Evolutionary conservation across 2,329 filamentous ascomycete genomes (phyloP), one percentile per base, ranked within the genome.

Genomic region (Xylaria hypoxylon): DNA sequence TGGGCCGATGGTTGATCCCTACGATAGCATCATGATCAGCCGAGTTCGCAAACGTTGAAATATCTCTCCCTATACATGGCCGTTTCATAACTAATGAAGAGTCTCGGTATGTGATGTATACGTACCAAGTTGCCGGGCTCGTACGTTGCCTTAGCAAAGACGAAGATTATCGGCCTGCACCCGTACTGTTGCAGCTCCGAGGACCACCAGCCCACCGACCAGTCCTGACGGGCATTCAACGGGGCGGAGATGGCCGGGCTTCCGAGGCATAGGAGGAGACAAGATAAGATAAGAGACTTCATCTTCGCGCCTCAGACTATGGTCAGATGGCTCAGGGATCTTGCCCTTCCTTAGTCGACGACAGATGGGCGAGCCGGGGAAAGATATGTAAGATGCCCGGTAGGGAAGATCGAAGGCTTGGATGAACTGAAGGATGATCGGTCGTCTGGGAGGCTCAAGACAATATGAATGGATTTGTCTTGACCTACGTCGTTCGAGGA

Each of bases 121-220:
- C 50, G 28, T 73, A 74, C 73, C 69, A 76, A 38, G 61, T 76
- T 75, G 11, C 74, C 74, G 4, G 74, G 74, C 58, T 75, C 74
- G 24, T 69, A 71, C 5, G 74, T 75, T 8, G 74, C 74, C 51
- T 75, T 76, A 4, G 74, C 74, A 57, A 74, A 75, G 19, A 76
- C 70, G 42, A 76, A 70, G 62, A 76, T 75, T 44, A 75, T 64
- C 28, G 74, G 74, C 42, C 66, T 68, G 35, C 74, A 74, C 5
- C 74, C 73, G 40, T 69, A 75, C 11, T 72, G 61, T 8, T 72
- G 57, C 42, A 74, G 58, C 35, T 75, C 74, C 42, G 72, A 65
- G 5, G 74, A 70, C 69, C 70, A 75, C 62, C 68, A 75, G 1
- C 72, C 71, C 0, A 68, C 45, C 3, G 73, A 70, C 73, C 73